phyloP scores from a whole-genome alignment of 345 rosid genomes.

The Eucalyptus paniculata region DNA sequence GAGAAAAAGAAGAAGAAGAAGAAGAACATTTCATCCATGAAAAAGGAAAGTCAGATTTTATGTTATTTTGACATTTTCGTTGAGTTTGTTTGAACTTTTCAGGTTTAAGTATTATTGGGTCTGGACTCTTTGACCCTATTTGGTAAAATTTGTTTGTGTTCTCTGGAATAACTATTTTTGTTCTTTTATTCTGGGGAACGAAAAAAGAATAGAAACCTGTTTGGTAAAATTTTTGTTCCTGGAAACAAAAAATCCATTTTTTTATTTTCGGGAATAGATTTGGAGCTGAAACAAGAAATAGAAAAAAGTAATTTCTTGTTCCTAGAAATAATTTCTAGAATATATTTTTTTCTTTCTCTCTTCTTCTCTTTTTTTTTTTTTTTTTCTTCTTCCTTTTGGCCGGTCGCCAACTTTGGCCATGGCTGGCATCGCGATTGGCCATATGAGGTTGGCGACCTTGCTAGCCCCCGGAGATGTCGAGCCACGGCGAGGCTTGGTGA shows the following conservation, averaged over 20 bases:
- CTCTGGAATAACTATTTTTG: no score
- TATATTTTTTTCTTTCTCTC: no score
- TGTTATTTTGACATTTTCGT: neutral
- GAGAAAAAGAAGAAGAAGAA: neutral
- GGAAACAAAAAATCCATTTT: no score
- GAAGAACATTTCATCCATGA: neutral
- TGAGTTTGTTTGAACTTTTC: neutral
- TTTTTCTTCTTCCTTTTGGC: no score
- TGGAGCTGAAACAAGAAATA: no score
- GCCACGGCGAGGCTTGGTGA: no score
- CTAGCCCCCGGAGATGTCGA: rapidly evolving
- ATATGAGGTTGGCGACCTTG: no score
- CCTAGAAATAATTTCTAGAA: rapidly evolving
- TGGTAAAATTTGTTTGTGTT: no score
- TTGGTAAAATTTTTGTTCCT: no score
- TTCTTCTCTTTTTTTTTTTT: rapidly evolving
- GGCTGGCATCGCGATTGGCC: rapidly evolving
- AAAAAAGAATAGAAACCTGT: no score
- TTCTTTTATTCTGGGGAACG: rapidly evolving
- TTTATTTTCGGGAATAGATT: no score
- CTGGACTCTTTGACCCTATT: neutral
- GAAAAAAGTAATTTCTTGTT: rapidly evolving
- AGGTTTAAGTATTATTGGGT: neutral
- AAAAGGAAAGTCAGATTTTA: neutral
- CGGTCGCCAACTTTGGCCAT: no score